These are phyloP conservation scores for Taphrina confusa DNA, from an alignment of 1,139 yeast genomes.

Conservation along the genomic window DNA sequence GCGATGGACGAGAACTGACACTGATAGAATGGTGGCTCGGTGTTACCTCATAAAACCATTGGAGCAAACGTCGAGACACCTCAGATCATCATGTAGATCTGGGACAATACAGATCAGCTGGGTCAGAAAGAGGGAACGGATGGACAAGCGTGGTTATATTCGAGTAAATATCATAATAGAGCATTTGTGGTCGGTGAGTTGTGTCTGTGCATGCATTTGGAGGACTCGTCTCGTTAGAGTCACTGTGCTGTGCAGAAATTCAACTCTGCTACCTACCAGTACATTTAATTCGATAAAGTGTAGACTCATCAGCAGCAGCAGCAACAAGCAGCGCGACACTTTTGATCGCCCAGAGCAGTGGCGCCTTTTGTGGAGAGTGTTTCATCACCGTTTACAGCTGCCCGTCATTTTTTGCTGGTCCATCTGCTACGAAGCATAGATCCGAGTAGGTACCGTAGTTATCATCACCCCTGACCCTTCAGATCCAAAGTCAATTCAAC, in stretches of 20 bases:
- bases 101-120: neutral
- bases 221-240: no score
- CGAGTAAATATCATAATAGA: neutral
- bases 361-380: conserved; percentile 5
- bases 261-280: no score
- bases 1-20: neutral
- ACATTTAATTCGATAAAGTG: no score
- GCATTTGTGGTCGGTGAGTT: neutral
- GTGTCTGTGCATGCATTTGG: neutral
- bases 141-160: neutral
- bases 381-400: neutral
- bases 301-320: no score
- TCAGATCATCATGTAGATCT: conserved; percentile 85
- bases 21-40: conserved; percentile 74
- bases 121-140: neutral
- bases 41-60: conserved; percentile 96
- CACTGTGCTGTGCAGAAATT: no score
- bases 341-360: no score
- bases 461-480: no score
- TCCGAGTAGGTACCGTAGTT: no score
- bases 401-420: neutral
- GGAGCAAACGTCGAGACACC: conserved; percentile 96
- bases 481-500: no score
- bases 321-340: no score
- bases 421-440: no score